A percentile compares a stretch with the other conserved stretches of the same genome.
Conservation (phyloP, 805 yeast genomes). For the Starmerella apis region DNA sequence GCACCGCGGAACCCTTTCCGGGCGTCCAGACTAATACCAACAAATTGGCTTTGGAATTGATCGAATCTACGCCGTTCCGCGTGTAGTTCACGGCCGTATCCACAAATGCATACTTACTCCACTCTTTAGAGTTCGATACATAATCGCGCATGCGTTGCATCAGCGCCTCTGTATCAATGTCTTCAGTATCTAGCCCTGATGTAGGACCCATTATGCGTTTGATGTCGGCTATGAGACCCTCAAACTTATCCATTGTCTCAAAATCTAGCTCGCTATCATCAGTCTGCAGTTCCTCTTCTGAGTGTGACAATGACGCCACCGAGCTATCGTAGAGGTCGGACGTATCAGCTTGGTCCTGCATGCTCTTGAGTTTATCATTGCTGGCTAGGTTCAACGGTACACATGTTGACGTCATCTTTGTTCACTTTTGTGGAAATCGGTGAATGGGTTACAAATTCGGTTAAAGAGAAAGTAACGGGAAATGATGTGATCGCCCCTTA, state of each 20-base stretch:
- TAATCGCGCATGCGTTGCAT: constrained; percentile 41
- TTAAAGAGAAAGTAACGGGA: constrained; percentile 8
- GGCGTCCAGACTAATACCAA: constrained; percentile 64
- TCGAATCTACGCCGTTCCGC: constrained; percentile 63
- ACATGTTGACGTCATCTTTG: constrained; percentile 4
- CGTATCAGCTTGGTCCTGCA: not conserved
- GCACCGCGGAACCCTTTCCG: constrained; percentile 51
- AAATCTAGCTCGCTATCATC: constrained; percentile 2
- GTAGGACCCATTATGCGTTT: constrained; percentile 33
- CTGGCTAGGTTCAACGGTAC: not conserved
- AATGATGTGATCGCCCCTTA: constrained; percentile 5
- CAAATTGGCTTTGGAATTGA: constrained; percentile 61
- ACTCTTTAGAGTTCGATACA: constrained; percentile 41
- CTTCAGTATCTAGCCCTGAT: constrained; percentile 35
- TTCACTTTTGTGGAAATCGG: not conserved
- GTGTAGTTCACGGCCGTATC: constrained; percentile 46
- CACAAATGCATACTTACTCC: constrained; percentile 48
- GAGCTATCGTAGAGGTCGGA: constrained; percentile 1
- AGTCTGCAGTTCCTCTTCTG: not conserved
- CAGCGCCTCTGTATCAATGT: constrained; percentile 43
- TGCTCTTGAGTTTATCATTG: not conserved
- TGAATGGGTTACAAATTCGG: too few species aligned
- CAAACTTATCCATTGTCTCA: constrained; percentile 22
- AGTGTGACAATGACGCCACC: not conserved
- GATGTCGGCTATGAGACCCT: constrained; percentile 31